Evolutionary conservation across 1,284 basidiomycete genomes (phyloP), one percentile per base, ranked within the genome.

Genomic region (Leccinum laetum): DNA sequence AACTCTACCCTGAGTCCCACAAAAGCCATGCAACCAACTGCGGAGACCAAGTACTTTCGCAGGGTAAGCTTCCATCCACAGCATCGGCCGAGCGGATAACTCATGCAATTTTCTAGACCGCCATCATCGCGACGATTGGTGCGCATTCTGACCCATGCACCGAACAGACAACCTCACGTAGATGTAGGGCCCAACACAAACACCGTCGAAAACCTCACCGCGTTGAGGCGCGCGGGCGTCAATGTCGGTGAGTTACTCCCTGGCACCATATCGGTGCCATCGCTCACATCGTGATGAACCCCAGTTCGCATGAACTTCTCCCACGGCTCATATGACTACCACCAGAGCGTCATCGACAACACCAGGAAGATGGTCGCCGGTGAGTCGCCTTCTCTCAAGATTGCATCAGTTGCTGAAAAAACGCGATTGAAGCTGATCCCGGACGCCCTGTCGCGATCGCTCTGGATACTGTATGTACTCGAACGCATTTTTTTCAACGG

Each of bases 241-340:
- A 98, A 98, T 84, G 92, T 99, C 77, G 95, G 96, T 96, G 68
- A 69, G 93, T 84, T 63, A 44, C 49, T 64, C 59, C 59, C 56
- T 60, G 55, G 62, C 55, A 59, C 57, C 21, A 53, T n/a, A 57
- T 62, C 21, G 14, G 37, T 35, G 32, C 44, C 26, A 56, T 65
- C 37, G 56, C 61, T 70, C 55, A 73, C 61, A 64, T 63, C 56
- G 13, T 49, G 57, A 58, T 58, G 60, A 64, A 44, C 52, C 7
- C 21, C 72, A 97, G 96, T 98, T 67, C 95, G 96, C 80, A 98
- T 98, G 95, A 98, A 98, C 86, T 97, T 97, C 79, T 97, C 95
- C 63, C 95, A 98, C 88, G 95, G 95, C 63, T 92, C 91, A 64
- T 96, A 99, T 79, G 94, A 95, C 74, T 98, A 96, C 79, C 96